Percentiles rank a stretch among this genome's conserved stretches.
Conservation (phyloP, 2,329 filamentous ascomycete genomes). For the Pseudopithomyces maydicus region DNA sequence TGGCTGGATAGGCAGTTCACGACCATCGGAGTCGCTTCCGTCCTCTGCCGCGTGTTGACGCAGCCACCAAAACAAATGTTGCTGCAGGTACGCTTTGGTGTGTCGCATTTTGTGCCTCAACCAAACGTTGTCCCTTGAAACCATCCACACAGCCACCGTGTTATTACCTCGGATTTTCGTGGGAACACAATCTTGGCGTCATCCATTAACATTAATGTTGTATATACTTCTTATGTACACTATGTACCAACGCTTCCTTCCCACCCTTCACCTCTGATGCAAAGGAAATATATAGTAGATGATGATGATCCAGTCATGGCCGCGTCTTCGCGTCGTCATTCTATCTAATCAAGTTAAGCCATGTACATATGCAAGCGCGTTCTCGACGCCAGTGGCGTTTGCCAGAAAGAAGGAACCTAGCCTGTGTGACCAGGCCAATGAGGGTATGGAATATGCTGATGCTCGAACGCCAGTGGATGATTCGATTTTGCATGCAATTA, state of each 20-base stretch:
- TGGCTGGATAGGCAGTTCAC: neutral
- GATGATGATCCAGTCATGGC: constrained; percentile 2
- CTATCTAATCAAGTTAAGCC: neutral
- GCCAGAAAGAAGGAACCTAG: neutral
- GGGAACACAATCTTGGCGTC: neutral
- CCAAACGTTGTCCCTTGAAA: neutral
- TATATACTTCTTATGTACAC: constrained; percentile 1
- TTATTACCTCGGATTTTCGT: too few relatives aligned
- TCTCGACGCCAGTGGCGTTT: neutral
- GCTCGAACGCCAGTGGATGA: constrained; percentile 7
- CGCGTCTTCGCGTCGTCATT: neutral
- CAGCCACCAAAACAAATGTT: neutral
- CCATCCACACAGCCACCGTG: too few relatives aligned
- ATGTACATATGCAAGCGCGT: neutral
- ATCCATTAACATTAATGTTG: constrained; percentile 6
- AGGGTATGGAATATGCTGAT: neutral
- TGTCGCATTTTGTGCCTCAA: neutral
- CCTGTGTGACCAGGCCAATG: neutral
- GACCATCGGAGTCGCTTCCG: neutral
- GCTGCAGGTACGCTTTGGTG: neutral
- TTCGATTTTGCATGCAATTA: constrained; percentile 9
- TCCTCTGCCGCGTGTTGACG: neutral
- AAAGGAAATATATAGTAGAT: neutral
- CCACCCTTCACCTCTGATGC: neutral
- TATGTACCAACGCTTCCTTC: neutral